Evolutionary conservation across 2,329 filamentous ascomycete species (phyloP).

Genomic region (Sclerotinia nivalis): DNA sequence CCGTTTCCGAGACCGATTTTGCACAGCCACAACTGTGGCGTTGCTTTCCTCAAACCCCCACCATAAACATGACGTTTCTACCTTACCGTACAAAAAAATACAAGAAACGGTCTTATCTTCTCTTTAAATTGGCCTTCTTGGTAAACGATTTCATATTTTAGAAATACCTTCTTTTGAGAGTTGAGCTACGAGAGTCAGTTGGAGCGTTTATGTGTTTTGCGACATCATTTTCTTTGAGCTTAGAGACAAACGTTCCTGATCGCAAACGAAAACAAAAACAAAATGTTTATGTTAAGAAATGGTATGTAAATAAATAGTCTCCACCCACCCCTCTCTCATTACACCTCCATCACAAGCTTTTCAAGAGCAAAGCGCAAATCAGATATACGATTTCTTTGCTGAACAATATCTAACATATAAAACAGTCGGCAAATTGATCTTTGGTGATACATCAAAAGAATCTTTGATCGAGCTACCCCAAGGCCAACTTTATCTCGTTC

Average conservation of each 20-base stretch:
- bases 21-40: conserved; percentile 19
- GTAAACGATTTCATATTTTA: neutral
- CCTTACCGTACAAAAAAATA: neutral
- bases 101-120: neutral
- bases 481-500: conserved; percentile 95
- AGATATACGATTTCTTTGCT: neutral
- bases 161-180: neutral
- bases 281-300: conserved; percentile 50
- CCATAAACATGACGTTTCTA: conserved; percentile 20
- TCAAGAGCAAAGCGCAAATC: neutral
- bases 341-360: conserved; percentile 16
- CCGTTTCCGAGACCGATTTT: neutral
- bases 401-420: conserved; percentile 10
- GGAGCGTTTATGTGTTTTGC: neutral
- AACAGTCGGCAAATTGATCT: conserved; percentile 87
- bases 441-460: conserved; percentile 78
- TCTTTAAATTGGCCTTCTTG: neutral
- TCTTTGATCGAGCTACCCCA: conserved; percentile 92
- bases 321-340: conserved; percentile 18
- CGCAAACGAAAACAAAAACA: conserved; percentile 15
- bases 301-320: conserved; percentile 40
- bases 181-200: neutral
- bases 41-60: neutral
- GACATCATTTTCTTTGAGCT: conserved; percentile 8
- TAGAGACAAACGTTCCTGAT: conserved; percentile 3